phyloP scores from a whole-genome alignment of 1,284 basidiomycete genomes.

The Ustilago cynodontis region DNA sequence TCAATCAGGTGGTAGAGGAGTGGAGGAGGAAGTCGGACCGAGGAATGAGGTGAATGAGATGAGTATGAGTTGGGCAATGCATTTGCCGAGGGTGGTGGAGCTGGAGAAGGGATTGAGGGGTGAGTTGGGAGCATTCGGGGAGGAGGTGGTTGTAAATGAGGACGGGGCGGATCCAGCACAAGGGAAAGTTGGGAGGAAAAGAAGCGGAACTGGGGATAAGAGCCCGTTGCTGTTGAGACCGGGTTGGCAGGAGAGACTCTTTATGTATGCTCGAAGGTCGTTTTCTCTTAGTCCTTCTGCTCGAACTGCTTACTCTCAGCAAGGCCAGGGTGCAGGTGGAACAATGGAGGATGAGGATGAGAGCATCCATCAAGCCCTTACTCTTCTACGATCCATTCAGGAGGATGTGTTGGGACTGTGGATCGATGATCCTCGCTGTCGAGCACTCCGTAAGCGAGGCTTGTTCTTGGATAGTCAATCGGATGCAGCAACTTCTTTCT shows the following conservation, averaged over 20 bases:
- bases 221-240: conserved; percentile 30
- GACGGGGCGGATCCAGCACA: background rate
- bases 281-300: conserved; percentile 6
- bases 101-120: conserved; percentile 16
- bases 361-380: background rate
- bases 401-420: conserved; percentile 15
- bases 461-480: conserved; percentile 24
- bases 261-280: conserved; percentile 31
- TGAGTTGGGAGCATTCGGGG: conserved; percentile 35
- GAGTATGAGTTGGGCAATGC: conserved; percentile 10
- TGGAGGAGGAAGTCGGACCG: conserved; percentile 8
- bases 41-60: conserved; percentile 14
- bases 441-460: conserved; percentile 24
- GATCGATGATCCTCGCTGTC: conserved; percentile 18
- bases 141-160: conserved; percentile 8
- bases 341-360: conserved; percentile 3
- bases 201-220: conserved; percentile 9
- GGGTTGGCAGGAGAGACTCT: conserved; percentile 49
- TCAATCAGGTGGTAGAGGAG: background rate
- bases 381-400: conserved; percentile 11
- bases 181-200: background rate
- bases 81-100: conserved; percentile 12
- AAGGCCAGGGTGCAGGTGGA: background rate
- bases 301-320: background rate
- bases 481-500: conserved; percentile 39